Conservation (phyloP, 2,329 filamentous ascomycete species). For the Teratosphaeriaceae sp. region DNA sequence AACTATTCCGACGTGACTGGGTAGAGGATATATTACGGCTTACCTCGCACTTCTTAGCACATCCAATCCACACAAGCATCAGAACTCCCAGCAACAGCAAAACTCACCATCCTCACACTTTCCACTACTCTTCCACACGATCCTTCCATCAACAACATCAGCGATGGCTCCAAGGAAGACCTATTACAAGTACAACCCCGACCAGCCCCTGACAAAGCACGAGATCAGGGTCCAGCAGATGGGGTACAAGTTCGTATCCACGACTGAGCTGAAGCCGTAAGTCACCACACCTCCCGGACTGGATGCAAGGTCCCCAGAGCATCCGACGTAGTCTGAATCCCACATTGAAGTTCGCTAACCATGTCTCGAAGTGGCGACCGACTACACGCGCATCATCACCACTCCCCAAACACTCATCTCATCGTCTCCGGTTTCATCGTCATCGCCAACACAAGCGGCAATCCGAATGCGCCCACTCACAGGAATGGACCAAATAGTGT, state of each 20-base stretch:
- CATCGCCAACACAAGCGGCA: not conserved
- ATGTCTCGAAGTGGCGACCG: not conserved
- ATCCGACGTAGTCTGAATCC: too few relatives aligned
- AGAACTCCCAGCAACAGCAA: too few relatives aligned
- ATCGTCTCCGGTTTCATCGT: not conserved
- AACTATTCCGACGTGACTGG: too few relatives aligned
- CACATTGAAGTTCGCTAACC: too few relatives aligned
- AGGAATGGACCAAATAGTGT: not conserved
- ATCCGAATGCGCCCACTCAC: not conserved
- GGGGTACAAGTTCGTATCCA: conserved; percentile 5
- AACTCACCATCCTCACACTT: too few relatives aligned
- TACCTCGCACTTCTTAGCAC: too few relatives aligned
- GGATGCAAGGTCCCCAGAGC: too few relatives aligned
- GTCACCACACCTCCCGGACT: too few relatives aligned
- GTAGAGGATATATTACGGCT: too few relatives aligned
- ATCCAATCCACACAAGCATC: too few relatives aligned
- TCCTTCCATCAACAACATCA: too few relatives aligned
- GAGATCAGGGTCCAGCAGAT: not conserved
- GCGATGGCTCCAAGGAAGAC: not conserved
- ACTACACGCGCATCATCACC: conserved; percentile 4
- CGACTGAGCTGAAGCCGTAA: not conserved
- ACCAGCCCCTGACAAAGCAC: not conserved
- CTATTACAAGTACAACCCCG: conserved; percentile 3
- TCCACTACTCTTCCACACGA: too few relatives aligned
- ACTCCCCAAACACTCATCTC: conserved; percentile 4